phyloP scores from a whole-genome alignment of 306 rosid species.

The Fragaria ananassa region DNA sequence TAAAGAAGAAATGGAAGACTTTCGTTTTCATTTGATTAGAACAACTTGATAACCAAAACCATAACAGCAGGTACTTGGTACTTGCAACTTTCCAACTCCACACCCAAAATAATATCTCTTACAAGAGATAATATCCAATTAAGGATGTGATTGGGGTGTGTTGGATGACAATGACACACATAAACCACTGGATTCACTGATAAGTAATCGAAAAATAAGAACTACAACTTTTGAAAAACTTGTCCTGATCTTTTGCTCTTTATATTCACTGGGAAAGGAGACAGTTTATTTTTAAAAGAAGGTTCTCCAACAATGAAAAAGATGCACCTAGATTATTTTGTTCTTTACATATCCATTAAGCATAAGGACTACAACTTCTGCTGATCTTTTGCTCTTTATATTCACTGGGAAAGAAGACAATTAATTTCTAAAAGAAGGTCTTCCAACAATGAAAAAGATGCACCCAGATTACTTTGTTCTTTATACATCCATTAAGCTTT shows the following conservation, averaged over 20 bases:
- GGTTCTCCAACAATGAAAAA: conserved; percentile 21
- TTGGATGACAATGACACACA: neutral
- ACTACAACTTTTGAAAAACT: neutral
- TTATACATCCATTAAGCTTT: conserved; percentile 23
- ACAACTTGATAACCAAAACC: conserved; percentile 23
- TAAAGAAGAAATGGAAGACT: conserved; percentile 25
- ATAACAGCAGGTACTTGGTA: conserved; percentile 10
- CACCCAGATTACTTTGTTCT: conserved; percentile 14
- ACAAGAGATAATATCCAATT: neutral
- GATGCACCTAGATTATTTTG: conserved; percentile 14
- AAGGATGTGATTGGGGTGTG: neutral
- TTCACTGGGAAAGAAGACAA: neutral
- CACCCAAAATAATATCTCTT: neutral
- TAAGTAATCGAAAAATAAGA: neutral
- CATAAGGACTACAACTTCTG: neutral
- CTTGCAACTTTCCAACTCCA: conserved; percentile 20
- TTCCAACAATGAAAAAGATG: conserved; percentile 17
- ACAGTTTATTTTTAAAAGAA: neutral
- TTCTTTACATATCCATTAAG: neutral
- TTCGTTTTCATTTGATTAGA: conserved; percentile 18
- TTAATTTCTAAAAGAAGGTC: neutral
- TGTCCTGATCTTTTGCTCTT: neutral
- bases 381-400: neutral
- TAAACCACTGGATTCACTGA: neutral
- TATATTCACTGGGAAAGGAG: neutral